phyloP scores from a whole-genome alignment of 1,284 basidiomycete species.

The Ceratobasidium sp. region DNA sequence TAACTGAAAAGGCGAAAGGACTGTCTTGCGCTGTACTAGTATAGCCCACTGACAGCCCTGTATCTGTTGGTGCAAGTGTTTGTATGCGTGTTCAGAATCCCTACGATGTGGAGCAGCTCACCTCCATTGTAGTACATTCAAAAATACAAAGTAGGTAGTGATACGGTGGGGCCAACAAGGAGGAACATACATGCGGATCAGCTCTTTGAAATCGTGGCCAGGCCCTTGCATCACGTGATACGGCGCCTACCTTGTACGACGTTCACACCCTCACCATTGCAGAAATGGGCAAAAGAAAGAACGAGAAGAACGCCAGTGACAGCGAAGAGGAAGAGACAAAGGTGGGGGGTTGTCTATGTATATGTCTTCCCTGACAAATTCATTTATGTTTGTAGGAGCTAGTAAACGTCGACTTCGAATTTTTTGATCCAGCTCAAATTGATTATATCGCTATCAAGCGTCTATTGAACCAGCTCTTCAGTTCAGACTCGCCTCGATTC shows the following conservation, averaged over 20 bases:
- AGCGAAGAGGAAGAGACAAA: conserved; percentile 29
- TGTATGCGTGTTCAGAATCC: too few relatives aligned
- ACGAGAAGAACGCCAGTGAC: neutral
- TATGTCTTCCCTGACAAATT: neutral
- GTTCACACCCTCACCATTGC: neutral
- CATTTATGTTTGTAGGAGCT: conserved; percentile 61
- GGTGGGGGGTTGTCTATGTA: neutral
- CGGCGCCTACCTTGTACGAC: neutral
- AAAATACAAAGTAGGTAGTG: too few relatives aligned
- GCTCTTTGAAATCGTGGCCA: neutral
- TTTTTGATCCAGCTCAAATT: conserved; percentile 84
- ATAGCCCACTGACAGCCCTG: too few relatives aligned
- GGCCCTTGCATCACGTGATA: neutral
- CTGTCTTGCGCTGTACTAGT: too few relatives aligned
- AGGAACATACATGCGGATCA: too few relatives aligned
- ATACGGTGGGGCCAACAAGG: too few relatives aligned
- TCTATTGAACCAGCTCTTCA: conserved; percentile 83
- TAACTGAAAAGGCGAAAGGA: too few relatives aligned
- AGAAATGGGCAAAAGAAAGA: conserved; percentile 39
- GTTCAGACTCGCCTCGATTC: conserved; percentile 81
- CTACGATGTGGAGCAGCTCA: too few relatives aligned
- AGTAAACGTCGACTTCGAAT: conserved; percentile 92
- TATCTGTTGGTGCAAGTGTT: too few relatives aligned
- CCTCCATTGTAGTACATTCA: too few relatives aligned
- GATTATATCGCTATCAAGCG: conserved; percentile 91